A percentile compares a stretch with the other conserved stretches of the same genome.
Evolutionary conservation across 2,329 filamentous ascomycete genomes (phyloP).

Genomic region (Talaromyces pinophilus): DNA sequence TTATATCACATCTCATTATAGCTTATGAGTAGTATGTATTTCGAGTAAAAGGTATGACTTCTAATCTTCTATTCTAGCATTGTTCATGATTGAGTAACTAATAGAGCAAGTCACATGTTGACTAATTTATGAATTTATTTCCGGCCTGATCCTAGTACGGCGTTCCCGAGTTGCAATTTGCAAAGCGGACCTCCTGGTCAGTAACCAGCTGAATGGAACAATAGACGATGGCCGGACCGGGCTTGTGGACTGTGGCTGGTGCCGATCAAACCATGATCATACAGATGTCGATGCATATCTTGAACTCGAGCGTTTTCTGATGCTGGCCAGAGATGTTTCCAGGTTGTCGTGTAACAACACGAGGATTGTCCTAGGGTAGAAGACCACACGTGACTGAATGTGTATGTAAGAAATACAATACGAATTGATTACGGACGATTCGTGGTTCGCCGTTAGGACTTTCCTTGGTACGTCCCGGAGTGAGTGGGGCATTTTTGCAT

Average conservation of each 20-base stretch:
- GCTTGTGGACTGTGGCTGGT: conserved; percentile 1
- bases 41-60: not conserved
- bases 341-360: not conserved
- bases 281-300: not conserved
- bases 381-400: not conserved
- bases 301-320: conserved; percentile 8
- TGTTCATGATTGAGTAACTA: not conserved
- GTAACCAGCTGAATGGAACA: conserved; percentile 2
- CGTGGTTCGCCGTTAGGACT: conserved; percentile 3
- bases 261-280: not conserved
- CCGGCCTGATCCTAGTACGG: not conserved
- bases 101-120: not conserved
- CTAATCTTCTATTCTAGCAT: not conserved
- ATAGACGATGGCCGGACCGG: not conserved
- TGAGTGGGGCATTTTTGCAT: not conserved
- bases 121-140: not conserved
- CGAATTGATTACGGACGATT: not conserved
- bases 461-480: not conserved
- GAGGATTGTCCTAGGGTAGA: not conserved
- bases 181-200: conserved; percentile 1
- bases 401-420: conserved; percentile 4
- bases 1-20: conserved; percentile 3
- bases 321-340: not conserved
- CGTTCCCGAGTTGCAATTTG: not conserved
- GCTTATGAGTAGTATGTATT: not conserved